These are phyloP conservation scores for Malassezia restricta DNA, from an alignment of 1,284 basidiomycete species.

Conservation along the genomic window DNA sequence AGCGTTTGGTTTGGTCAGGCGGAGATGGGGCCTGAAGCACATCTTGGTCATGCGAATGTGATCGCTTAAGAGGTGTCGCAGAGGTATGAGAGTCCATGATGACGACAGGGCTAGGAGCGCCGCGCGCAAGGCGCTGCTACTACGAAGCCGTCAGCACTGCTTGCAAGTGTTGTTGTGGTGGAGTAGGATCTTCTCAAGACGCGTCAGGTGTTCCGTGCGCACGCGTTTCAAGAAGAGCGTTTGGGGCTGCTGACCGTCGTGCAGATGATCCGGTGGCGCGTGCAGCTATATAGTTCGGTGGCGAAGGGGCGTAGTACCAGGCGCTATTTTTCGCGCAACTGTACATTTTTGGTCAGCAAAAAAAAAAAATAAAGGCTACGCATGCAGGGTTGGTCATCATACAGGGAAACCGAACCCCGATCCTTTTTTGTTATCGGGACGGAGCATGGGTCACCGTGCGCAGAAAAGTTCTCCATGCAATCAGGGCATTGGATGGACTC, in stretches of 20 bases:
- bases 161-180: not conserved
- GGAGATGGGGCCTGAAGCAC: constrained; percentile 3
- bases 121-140: constrained; percentile 4
- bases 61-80: constrained; percentile 10
- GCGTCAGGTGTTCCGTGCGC: constrained; percentile 14
- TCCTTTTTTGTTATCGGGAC: too few relatives aligned
- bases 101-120: not conserved
- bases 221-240: constrained; percentile 1
- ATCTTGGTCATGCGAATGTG: constrained; percentile 11
- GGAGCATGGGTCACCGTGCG: too few relatives aligned
- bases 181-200: not conserved
- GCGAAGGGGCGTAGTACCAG: not conserved
- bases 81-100: not conserved
- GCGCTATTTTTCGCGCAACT: constrained; percentile 3
- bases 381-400: too few relatives aligned
- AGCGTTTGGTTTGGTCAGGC: constrained; percentile 1
- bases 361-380: too few relatives aligned
- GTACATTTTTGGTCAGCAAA: constrained; percentile 9
- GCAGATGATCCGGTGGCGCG: constrained; percentile 1
- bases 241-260: constrained; percentile 1
- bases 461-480: too few relatives aligned
- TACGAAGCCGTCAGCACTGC: not conserved
- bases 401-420: too few relatives aligned
- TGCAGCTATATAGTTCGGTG: constrained; percentile 17
- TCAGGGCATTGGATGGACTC: too few relatives aligned